Conservation (phyloP, 2,329 filamentous ascomycete genomes). For the Septoria petroselini region DNA sequence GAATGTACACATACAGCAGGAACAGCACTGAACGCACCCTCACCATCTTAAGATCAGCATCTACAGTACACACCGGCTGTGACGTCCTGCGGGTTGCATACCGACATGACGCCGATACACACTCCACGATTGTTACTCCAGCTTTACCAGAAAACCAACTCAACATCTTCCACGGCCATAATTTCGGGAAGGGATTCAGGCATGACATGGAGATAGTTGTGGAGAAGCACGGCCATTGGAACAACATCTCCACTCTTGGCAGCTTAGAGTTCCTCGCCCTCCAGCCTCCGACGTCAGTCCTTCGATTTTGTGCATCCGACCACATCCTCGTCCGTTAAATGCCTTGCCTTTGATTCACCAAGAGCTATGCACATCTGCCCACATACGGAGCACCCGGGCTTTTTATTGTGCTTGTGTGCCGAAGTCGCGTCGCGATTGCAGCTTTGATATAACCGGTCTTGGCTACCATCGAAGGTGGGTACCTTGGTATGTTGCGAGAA, state of each 20-base stretch:
- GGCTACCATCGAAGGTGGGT: not conserved
- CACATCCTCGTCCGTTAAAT: not conserved
- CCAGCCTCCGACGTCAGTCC: conserved; percentile 5
- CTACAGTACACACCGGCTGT: too few species aligned
- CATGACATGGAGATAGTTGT: not conserved
- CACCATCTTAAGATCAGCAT: too few species aligned
- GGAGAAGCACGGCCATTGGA: not conserved
- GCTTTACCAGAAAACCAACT: too few species aligned
- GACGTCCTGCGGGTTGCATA: too few species aligned
- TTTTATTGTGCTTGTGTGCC: not conserved
- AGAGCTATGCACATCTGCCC: not conserved
- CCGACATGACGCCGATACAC: too few species aligned
- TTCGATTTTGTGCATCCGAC: not conserved
- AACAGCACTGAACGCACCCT: too few species aligned
- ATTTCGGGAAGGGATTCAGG: not conserved
- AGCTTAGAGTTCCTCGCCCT: not conserved
- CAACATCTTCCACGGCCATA: not conserved
- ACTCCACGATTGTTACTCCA: too few species aligned
- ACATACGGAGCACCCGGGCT: not conserved
- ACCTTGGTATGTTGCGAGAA: not conserved
- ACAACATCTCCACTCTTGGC: conserved; percentile 6
- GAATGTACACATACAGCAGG: too few species aligned
- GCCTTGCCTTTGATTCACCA: too few species aligned
- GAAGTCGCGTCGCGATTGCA: not conserved
- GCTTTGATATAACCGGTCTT: not conserved